Base-by-base conservation (phyloP, 2,329 filamentous ascomycete species). In the Colletotrichum gigasporum region DNA sequence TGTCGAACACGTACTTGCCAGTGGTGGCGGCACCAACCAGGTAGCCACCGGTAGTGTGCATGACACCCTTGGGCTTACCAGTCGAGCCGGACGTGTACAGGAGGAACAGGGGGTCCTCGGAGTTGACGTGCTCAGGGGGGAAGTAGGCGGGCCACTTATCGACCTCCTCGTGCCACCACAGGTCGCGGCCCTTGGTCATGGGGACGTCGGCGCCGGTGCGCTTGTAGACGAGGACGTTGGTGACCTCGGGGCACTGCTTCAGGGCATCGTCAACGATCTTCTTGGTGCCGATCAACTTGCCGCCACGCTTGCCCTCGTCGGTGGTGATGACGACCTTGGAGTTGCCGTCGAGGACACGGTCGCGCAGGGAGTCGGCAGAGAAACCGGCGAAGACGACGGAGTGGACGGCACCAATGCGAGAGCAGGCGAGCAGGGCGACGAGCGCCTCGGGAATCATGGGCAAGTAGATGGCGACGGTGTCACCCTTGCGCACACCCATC, bases 401-500 rank as follows among this genome's bases (percentile, higher is more conserved):
- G 87, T 99, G 96, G 20, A 99, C 87, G 39, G 96, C 96, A 67
- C 96, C 96, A 71, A 99, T 97, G 75, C 96, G 93, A 35, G 90
- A 83, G 79, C 94, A 96, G 66, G 96, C 96, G 60, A 99, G 85
- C 79, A 99, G 92, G 56, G 96, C 91, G 73, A 99, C 85, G 63
- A 99, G 73, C 6, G 96, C 96, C 80, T 99, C 95, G 59, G 96
- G 96, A 78, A 99, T 97, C 96, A 99, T 99, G 77, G 96, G 96
- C 69, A 99, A 83, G 83, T 99, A 99, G 70, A 99, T 92, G 68
- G 94, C 96, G 61, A 99, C 94, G 4, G 94, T 97, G 80, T 99
- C 96, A 59, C 96, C 96, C 85, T 97, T 98, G 83, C 91, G 90
- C 65, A 99, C 95, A 68, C 96, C 96, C 88, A 97, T 96, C 82